Evolutionary conservation across 2,329 filamentous ascomycete genomes (phyloP), one percentile per base, ranked within the genome.

Genomic region (Gremmenia infestans): DNA sequence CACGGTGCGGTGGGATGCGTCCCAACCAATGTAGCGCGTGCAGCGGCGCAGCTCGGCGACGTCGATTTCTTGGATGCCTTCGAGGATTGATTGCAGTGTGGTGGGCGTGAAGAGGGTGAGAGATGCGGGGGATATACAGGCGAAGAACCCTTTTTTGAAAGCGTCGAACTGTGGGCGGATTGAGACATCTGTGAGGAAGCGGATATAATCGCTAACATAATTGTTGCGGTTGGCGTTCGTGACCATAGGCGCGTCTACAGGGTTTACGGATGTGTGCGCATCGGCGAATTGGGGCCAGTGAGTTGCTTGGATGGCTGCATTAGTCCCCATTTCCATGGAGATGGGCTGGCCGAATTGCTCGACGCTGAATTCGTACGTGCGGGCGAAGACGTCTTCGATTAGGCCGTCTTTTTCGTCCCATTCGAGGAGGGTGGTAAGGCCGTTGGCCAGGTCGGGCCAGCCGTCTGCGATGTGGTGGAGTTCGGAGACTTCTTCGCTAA

Each of bases 351-450:
- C 82, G 52, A 86, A 78, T 59, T 79, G 74, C 15, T 77, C 76
- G 5, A 83, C 77, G 23, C 88, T 91, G 70, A 96, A 97, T 65
- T 91, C 89, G 69, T 96, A 97, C 0, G 90, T 93, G 54, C 91
- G 81, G 55, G 86, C 80, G 70, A 96, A 95, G 1, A 95, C 71
- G 61, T 96, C 91, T 58, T 87, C 87, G 1, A 96, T 88, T 22
- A 86, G 78, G 0, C 90, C 90, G 51, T 94, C 76, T 43, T 76
- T 78, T 64, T 87, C 87, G 48, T 87, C 80, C 90, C 90, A 97
- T 46, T 87, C 80, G 2, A 93, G 74, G 1, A 97, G 75, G 3
- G 80, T 78, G 4, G 83, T 84, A 15, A 99, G 78, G 0, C 91
- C 88, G 63, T 80, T 90, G 1, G 85, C 83, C 3, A 96, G 78